Evolutionary conservation across 2,329 filamentous ascomycete genomes (phyloP), one percentile per base, ranked within the genome.

Genomic region (Cordyceps pruinosa): DNA sequence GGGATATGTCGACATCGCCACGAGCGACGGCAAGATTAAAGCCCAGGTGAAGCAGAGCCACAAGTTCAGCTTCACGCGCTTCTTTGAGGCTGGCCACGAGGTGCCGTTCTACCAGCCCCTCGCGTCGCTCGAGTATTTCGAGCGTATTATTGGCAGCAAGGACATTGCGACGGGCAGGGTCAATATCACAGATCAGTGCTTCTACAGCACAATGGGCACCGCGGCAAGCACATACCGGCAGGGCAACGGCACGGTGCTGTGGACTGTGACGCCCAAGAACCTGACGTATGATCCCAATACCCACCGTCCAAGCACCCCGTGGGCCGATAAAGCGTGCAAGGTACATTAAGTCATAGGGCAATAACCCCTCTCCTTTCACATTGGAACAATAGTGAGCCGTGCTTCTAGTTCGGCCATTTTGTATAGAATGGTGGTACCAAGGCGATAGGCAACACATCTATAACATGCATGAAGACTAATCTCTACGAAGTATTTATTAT

Each of bases 1-100:
- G 0, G 88, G 88, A 0, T 94, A 93, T 68, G 80, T 82, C 0
- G 82, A 85, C 3, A 81, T 94, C 58, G 71, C 83, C 8, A 83
- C 87, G 7, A 85, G 87, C 61, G 77, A 75, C 17, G 76, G 78
- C 13, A 81, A 80, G 82, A 58, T 55, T 5, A 10, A 44, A 7
- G 52, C 19, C 2, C 39, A 45, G 32, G 88, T 89, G 0, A 80
- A 88, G 5, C 88, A 93, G 68, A 86, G 83, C 63, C 88, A 86
- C 8, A 90, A 91, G 64, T 80, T 87, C 59, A 83, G 79, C 44
- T 88, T 88, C 69, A 81, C 80, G 28, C 77, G 85, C 2, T 77
- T 88, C 39, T 87, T 84, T 66, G 79, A 87, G 64, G 76, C 84
- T 8, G 84, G 85, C 2, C 85, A 88, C 65, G 77, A 82, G 63